phyloP scores from a whole-genome alignment of 106 monocot species.

The Platanthera zijinensis region DNA sequence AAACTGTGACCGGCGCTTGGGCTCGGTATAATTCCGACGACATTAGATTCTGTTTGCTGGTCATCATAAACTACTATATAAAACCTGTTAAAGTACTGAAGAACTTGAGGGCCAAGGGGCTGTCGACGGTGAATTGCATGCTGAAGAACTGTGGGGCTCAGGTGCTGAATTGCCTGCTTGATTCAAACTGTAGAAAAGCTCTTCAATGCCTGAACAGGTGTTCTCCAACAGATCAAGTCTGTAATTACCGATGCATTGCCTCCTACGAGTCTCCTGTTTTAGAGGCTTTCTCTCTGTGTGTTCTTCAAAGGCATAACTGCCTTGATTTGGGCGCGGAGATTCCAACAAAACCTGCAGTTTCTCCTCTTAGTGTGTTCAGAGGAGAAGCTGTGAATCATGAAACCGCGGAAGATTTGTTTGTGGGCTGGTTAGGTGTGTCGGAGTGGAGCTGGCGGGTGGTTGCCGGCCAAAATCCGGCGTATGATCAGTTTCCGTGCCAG shows the following conservation, averaged over 20 bases:
- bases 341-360: conserved; percentile 54
- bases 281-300: conserved; percentile 88
- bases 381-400: conserved; percentile 61
- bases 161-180: conserved; percentile 79
- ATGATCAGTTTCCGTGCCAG: conserved; percentile 94
- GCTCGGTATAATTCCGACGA: conserved; percentile 81
- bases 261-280: conserved; percentile 78
- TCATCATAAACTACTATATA: conserved; percentile 80
- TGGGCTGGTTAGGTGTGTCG: conserved; percentile 75
- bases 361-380: conserved; percentile 51
- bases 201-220: conserved; percentile 82
- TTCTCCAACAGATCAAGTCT: conserved; percentile 86
- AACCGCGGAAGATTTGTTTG: conserved; percentile 82
- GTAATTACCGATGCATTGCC: conserved; percentile 83
- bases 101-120: conserved; percentile 78
- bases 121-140: conserved; percentile 87
- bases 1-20: conserved; percentile 78
- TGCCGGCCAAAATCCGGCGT: conserved; percentile 90
- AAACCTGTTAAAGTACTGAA: conserved; percentile 62
- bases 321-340: conserved; percentile 74
- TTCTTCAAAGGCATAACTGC: conserved; percentile 88
- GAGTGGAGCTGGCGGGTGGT: conserved; percentile 90
- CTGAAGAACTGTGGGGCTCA: conserved; percentile 71
- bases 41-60: conserved; percentile 80
- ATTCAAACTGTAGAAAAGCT: conserved; percentile 83